phyloP scores from a whole-genome alignment of 441 rosid genomes.

The Adansonia madagascariensis region DNA sequence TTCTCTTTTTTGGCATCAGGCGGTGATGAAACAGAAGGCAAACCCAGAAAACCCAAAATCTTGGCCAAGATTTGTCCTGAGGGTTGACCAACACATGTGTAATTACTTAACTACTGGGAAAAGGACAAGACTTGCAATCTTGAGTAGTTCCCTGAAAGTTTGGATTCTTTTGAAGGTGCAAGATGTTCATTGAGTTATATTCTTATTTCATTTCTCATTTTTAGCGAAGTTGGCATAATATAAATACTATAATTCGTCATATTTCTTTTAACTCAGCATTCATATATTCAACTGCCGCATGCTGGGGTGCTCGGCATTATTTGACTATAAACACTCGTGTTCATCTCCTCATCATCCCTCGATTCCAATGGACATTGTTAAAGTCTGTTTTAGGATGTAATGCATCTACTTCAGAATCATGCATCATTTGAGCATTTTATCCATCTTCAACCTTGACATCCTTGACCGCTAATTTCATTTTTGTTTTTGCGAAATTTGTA shows the following conservation, averaged over 20 bases:
- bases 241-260: not conserved
- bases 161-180: slow-evolving; percentile 90
- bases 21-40: slow-evolving; percentile 60
- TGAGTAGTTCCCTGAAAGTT: slow-evolving; percentile 93
- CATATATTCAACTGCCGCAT: not conserved
- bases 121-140: slow-evolving; percentile 74
- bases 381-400: slow-evolving; percentile 4
- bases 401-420: slow-evolving; percentile 4
- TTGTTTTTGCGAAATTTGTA: not conserved
- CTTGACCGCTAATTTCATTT: not conserved
- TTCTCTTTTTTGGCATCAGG: slow-evolving; percentile 46
- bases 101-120: slow-evolving; percentile 80
- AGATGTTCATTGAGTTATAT: not conserved
- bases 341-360: not conserved
- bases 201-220: slow-evolving; percentile 4
- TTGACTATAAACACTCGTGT: not conserved
- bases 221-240: slow-evolving; percentile 1
- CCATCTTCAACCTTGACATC: not conserved
- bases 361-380: not conserved
- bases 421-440: not conserved
- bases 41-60: slow-evolving; percentile 74
- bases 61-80: slow-evolving; percentile 81
- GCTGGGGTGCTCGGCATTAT: slow-evolving; percentile 4
- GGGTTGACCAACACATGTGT: slow-evolving; percentile 87
- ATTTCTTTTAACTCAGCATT: not conserved